These are phyloP conservation scores for Cryptococcus sp. DNA, from an alignment of 1,284 basidiomycete species.

Conservation along the genomic window DNA sequence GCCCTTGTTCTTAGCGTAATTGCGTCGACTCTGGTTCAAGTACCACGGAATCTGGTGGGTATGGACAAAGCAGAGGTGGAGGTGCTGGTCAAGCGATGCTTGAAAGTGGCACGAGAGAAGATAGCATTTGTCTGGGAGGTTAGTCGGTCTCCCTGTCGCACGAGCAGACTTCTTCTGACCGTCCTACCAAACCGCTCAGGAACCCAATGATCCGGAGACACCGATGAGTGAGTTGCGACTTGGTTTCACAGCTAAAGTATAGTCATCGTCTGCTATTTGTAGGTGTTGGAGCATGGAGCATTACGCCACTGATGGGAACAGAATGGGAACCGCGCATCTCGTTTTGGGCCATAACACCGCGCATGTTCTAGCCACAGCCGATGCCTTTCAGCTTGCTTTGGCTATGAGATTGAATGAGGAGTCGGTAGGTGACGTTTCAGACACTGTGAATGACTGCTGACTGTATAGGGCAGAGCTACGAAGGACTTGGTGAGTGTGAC, in stretches of 20 bases:
- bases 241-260: neutral
- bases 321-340: constrained; percentile 45
- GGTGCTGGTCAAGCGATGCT: constrained; percentile 33
- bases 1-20: constrained; percentile 33
- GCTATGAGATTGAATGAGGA: constrained; percentile 46
- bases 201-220: constrained; percentile 23
- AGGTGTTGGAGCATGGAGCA: neutral
- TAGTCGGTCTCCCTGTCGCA: neutral
- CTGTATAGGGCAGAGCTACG: constrained; percentile 29
- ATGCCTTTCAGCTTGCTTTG: constrained; percentile 44
- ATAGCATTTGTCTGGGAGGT: constrained; percentile 41
- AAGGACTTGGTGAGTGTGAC: constrained; percentile 18
- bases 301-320: neutral
- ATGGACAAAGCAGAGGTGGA: constrained; percentile 46
- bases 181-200: constrained; percentile 12
- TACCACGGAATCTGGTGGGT: constrained; percentile 39
- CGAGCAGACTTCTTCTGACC: no score
- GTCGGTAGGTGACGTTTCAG: constrained; percentile 19
- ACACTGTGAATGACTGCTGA: constrained; percentile 11
- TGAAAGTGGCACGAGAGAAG: constrained; percentile 36
- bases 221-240: constrained; percentile 18
- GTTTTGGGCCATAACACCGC: constrained; percentile 47
- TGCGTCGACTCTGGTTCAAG: constrained; percentile 41
- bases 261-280: constrained; percentile 35
- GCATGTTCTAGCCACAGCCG: constrained; percentile 40